Conservation (phyloP, 2,329 filamentous ascomycete species). For the Epicoccum sorghinum region DNA sequence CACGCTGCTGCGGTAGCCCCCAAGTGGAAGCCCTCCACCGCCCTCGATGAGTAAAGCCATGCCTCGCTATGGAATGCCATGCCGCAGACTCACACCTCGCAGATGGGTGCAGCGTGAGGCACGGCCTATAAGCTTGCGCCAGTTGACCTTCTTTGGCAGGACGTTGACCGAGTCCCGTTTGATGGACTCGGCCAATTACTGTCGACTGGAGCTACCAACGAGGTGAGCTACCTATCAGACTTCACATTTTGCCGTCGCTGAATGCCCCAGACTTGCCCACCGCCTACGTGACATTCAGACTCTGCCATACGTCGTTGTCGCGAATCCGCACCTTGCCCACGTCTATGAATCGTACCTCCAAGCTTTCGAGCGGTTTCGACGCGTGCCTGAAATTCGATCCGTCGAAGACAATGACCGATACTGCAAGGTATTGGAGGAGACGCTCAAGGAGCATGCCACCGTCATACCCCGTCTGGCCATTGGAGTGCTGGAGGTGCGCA, state of each 20-base stretch:
- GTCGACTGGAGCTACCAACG: constrained; percentile 90
- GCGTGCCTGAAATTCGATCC: constrained; percentile 80
- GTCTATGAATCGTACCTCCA: constrained; percentile 97
- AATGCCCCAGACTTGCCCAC: constrained; percentile 74
- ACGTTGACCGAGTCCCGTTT: constrained; percentile 88
- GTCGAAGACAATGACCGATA: constrained; percentile 89
- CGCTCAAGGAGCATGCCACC: constrained; percentile 83
- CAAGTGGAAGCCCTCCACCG: constrained; percentile 63
- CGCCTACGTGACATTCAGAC: constrained; percentile 97
- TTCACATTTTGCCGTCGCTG: constrained; percentile 10
- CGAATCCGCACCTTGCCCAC: constrained; percentile 90
- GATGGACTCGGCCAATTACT: constrained; percentile 95
- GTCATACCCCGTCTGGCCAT: constrained; percentile 95
- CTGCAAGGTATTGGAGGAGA: constrained; percentile 79
- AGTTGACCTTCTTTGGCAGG: constrained; percentile 95
- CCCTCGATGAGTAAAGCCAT: constrained; percentile 63
- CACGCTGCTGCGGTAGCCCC: constrained; percentile 51
- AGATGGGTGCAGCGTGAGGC: constrained; percentile 95
- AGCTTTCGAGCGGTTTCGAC: constrained; percentile 91
- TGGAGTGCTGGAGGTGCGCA: constrained; percentile 89
- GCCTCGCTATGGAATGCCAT: neutral
- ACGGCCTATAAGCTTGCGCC: constrained; percentile 91
- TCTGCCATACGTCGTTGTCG: constrained; percentile 91
- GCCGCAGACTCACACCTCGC: constrained; percentile 14
- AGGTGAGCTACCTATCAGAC: constrained; percentile 56